Base-by-base conservation (phyloP, 148 eudicot species). In the Simmondsia chinensis region DNA sequence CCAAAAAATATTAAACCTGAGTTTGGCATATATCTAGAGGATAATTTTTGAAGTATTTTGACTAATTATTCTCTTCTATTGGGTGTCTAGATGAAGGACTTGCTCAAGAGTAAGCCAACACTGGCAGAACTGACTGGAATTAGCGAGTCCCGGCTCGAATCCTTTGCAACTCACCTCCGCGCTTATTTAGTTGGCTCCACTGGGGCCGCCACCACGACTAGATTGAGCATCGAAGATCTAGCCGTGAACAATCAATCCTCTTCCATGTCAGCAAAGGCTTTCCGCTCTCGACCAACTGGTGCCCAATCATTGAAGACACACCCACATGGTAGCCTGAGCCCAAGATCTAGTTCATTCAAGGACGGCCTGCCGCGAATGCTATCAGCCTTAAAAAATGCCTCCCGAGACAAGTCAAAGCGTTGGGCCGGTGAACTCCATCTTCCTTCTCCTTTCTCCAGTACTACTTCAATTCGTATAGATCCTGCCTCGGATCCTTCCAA, bases 101-200 rank as follows among this genome's bases (percentile, higher is more conserved):
- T 91, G 52, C 80, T 91, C 1, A 24, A 26, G 46, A 67, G 52
- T 58, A 85, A 74, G 60, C 95, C 95, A 22, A 74, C 95, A 47
- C 65, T 91, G 54, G 61, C 88, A 59, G 80, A 79, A 37, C 52
- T 91, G 39, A 81, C 94, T 60, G 94, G 97, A 54, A 85, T 91
- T 7, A 70, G 84, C 34, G 79, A 91, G 52, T 70, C 95, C 5
- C 93, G 95, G 10, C 88, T 91, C 13, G 70, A 70, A 59, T 68
- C 69, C 59, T 91, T 91, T 52, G 95, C 85, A 16, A 73, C 70
- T 36, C 73, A 67, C 49, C 77, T 91, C 15, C 79, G 83, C 27
- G 58, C 95, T 7, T 76, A 79, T 68, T 60, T 81, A 51, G 50
- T 61, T 40, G 77, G 91, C 33, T 60, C 83, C 39, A 41, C 60